A percentile compares a stretch with the other conserved stretches of the same genome.
Conservation (phyloP, 1,139 yeast species). For the Magnusiomyces sp. region DNA sequence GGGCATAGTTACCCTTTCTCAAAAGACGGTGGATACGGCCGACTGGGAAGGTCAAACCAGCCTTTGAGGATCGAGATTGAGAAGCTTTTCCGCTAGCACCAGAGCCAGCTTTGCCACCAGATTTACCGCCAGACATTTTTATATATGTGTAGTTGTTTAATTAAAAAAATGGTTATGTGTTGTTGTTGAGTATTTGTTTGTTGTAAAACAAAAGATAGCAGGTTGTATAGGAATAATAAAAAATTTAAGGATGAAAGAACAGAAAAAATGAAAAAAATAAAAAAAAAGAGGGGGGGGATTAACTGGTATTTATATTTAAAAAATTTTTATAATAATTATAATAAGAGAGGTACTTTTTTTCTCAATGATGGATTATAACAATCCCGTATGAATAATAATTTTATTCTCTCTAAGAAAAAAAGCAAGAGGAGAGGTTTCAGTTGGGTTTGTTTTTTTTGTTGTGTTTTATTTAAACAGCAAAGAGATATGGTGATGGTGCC, state of each 20-base stretch:
- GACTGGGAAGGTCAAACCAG: conserved; percentile 98
- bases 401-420: too few species aligned
- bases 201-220: not conserved
- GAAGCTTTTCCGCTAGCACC: conserved; percentile 85
- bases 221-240: not conserved
- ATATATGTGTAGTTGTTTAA: conserved; percentile 10
- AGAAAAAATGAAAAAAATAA: conserved; percentile 17
- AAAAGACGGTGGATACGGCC: conserved; percentile 98
- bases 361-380: too few species aligned
- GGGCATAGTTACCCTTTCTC: conserved; percentile 98
- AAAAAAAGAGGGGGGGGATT: conserved; percentile 6
- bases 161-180: not conserved
- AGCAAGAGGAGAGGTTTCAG: too few species aligned
- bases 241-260: conserved; percentile 4
- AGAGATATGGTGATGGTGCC: too few species aligned
- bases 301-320: not conserved
- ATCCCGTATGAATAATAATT: too few species aligned
- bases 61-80: conserved; percentile 96
- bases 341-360: not conserved
- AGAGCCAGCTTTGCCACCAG: conserved; percentile 87
- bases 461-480: too few species aligned
- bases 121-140: conserved; percentile 94
- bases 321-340: too few species aligned
- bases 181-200: not conserved
- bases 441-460: too few species aligned